A percentile compares a stretch with the other conserved stretches of the same genome.
phyloP scores from a whole-genome alignment of 345 rosid species.

The Eucalyptus erythrocorys region DNA sequence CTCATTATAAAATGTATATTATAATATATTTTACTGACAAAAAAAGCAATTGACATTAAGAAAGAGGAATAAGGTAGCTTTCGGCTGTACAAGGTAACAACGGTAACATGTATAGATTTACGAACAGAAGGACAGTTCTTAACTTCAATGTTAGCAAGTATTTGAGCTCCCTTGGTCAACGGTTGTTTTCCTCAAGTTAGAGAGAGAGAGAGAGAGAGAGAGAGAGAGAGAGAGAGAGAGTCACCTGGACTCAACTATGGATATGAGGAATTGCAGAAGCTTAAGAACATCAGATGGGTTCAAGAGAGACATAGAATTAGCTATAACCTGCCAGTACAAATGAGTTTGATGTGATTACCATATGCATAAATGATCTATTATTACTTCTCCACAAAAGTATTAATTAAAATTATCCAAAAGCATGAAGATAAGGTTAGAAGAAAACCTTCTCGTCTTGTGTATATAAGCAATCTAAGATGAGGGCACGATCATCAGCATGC shows the following conservation, averaged over 20 bases:
- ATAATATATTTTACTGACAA: background rate
- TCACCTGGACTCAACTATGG: conserved; percentile 78
- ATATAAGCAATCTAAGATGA: conserved; percentile 83
- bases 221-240: background rate
- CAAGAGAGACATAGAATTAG: conserved; percentile 61
- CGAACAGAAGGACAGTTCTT: background rate
- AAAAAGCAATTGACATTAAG: background rate
- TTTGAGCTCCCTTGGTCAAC: background rate
- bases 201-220: background rate
- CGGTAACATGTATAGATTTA: background rate
- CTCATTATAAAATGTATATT: background rate
- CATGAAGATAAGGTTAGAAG: background rate
- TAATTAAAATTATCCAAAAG: background rate
- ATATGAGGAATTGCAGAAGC: conserved; percentile 61
- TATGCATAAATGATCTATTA: background rate
- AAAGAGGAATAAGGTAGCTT: background rate
- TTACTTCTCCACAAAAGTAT: background rate
- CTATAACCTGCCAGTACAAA: conserved; percentile 51
- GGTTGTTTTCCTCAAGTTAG: background rate
- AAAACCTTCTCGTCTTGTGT: conserved; percentile 79
- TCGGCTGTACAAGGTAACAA: background rate
- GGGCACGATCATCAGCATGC: conserved; percentile 78
- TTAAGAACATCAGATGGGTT: conserved; percentile 70
- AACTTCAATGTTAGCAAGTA: background rate
- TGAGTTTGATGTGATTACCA: background rate